phyloP scores from a whole-genome alignment of 177 flowering plant species.

The Vitis hybrid region DNA sequence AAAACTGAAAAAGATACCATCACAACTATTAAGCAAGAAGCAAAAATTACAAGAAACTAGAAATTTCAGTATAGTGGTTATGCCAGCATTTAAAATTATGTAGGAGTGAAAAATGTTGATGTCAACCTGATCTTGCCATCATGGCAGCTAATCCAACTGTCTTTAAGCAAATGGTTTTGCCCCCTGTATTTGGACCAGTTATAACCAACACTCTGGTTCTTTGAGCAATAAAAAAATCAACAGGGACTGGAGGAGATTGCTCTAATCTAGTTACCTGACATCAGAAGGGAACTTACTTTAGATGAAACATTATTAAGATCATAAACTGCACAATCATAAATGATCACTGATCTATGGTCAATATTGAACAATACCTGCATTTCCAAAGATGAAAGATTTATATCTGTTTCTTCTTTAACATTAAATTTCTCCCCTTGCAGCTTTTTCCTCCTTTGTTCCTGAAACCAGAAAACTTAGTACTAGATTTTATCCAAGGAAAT shows the following conservation, averaged over 20 bases:
- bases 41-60: not conserved
- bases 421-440: conserved; percentile 35
- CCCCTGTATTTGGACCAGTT: conserved; percentile 97
- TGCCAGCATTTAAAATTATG: not conserved
- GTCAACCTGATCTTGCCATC: conserved; percentile 94
- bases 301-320: conserved; percentile 6
- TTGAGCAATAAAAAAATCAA: conserved; percentile 62
- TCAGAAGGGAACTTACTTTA: not conserved
- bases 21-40: not conserved
- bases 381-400: conserved; percentile 40
- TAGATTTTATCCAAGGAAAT: not conserved
- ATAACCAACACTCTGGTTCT: conserved; percentile 72
- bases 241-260: conserved; percentile 67
- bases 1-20: not conserved
- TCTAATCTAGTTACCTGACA: conserved; percentile 60
- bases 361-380: conserved; percentile 36
- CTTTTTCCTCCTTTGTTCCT: conserved; percentile 69
- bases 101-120: too few species aligned
- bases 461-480: conserved; percentile 2
- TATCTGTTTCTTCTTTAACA: conserved; percentile 34
- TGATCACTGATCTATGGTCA: not conserved
- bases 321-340: not conserved
- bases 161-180: conserved; percentile 92
- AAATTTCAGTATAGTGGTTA: not conserved
- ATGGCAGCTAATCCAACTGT: conserved; percentile 88